These are phyloP conservation scores for Pyrenula aspistea DNA, from an alignment of 495 filamentous ascomycete species.

Conservation along the genomic window DNA sequence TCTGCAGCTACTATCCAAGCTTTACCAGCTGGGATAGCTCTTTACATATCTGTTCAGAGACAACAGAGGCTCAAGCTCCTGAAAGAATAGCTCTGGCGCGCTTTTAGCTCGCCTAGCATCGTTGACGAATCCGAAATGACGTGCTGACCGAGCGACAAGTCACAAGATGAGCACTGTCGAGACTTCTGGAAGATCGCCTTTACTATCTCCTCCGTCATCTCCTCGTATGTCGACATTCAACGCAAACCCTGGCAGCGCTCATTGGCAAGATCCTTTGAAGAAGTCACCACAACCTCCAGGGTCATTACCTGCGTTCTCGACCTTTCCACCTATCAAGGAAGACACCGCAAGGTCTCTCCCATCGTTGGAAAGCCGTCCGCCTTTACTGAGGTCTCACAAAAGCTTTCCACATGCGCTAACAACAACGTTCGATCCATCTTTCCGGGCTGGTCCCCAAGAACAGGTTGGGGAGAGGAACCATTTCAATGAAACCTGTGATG, in stretches of 20 bases:
- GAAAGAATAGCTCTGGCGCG: neutral
- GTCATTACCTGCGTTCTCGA: neutral
- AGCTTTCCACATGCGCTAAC: neutral
- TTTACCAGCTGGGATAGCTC: neutral
- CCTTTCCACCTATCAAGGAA: neutral
- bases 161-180: neutral
- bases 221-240: conserved; percentile 4
- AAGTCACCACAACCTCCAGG: neutral
- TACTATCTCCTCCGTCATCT: conserved; percentile 12
- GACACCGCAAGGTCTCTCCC: neutral
- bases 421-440: neutral
- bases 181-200: conserved; percentile 1
- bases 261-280: neutral
- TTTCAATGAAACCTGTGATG: neutral
- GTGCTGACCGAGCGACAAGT: neutral
- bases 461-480: neutral
- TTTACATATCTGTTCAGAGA: neutral
- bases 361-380: neutral
- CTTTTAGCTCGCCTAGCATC: neutral
- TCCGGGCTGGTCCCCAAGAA: neutral
- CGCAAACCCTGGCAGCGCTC: neutral
- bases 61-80: neutral
- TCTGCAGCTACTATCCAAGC: neutral
- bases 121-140: neutral
- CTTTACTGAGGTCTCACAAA: neutral